Base-by-base conservation (phyloP, 768 basidiomycete species). In the Auricularia auricula-judae region DNA sequence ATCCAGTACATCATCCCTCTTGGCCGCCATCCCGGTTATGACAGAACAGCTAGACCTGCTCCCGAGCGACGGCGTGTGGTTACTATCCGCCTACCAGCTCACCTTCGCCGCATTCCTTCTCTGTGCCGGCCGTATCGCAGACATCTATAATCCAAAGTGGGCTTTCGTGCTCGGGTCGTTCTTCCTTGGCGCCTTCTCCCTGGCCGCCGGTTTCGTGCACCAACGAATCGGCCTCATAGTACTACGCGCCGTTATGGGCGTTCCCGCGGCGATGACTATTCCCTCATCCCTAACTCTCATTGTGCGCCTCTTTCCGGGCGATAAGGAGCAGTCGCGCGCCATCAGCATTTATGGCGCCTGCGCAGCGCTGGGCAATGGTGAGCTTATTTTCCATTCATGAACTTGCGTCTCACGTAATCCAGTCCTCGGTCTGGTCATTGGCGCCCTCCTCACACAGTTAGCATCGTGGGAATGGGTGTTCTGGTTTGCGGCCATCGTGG, bases 381-480 rank as follows among this genome's bases (percentile, higher is more conserved):
- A 53, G 70, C 43, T 62, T 35, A 33, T 5, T 36, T 36, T n/a
- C 23, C 36, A 3, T 36, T 18, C 18, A 8, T 51, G 7, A 42
- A 16, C 47, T 18, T 8, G 18, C 47, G 11, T 18, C 36, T 62
- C 34, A 18, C n/a, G 8, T 18, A 44, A 10, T 44, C n/a, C 58
- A 80, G 78, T 79, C 3, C 65, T 76, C 51, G 80, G 80, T 0
- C 69, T 80, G 21, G 62, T 79, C 29, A 74, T 80, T 18, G 81
- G 81, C 11, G 81, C 79, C 1, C 33, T 78, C 14, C 74, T 82
- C 47, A 76, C 77, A 1, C 68, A 74, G 51, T 76, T 71, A 36
- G 72, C 72, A 2, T 75, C 77, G 11, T 84, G 79, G 73, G 74
- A 70, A 35, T 83, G 82, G 82, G 75, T 83, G 23, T 84, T 85